Percentiles rank a stretch among this genome's conserved stretches.
Conservation (phyloP, 768 basidiomycete species). For the Termitomyces sp. region DNA sequence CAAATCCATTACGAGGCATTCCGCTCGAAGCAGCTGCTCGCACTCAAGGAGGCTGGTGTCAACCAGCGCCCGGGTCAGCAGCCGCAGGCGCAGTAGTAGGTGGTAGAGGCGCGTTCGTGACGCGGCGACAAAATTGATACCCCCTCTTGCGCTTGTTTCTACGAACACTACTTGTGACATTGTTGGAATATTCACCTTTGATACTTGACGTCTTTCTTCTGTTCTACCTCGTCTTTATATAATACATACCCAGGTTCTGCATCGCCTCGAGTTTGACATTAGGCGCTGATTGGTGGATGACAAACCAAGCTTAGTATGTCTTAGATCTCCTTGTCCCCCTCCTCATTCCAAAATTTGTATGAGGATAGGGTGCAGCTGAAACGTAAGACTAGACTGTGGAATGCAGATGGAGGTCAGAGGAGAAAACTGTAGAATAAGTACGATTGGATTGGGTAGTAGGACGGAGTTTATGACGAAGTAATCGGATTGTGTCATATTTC, state of each 20-base stretch:
- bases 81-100: constrained; percentile 21
- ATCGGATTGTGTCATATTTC: constrained; percentile 16
- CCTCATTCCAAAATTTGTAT: background rate
- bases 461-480: constrained; percentile 4
- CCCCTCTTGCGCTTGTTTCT: constrained; percentile 14
- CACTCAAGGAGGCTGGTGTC: constrained; percentile 88
- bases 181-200: constrained; percentile 21
- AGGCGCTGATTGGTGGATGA: background rate
- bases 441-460: background rate
- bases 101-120: background rate
- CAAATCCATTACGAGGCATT: constrained; percentile 99
- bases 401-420: background rate
- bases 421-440: background rate
- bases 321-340: background rate
- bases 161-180: constrained; percentile 13
- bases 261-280: background rate
- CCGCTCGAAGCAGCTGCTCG: constrained; percentile 96
- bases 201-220: constrained; percentile 18
- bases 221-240: constrained; percentile 14
- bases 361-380: background rate
- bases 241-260: constrained; percentile 19
- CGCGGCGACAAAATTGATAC: constrained; percentile 19
- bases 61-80: constrained; percentile 57
- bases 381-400: background rate
- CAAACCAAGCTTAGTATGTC: background rate